Evolutionary conservation across 2,329 filamentous ascomycete species (phyloP).

Genomic region (Polychaeton citri): DNA sequence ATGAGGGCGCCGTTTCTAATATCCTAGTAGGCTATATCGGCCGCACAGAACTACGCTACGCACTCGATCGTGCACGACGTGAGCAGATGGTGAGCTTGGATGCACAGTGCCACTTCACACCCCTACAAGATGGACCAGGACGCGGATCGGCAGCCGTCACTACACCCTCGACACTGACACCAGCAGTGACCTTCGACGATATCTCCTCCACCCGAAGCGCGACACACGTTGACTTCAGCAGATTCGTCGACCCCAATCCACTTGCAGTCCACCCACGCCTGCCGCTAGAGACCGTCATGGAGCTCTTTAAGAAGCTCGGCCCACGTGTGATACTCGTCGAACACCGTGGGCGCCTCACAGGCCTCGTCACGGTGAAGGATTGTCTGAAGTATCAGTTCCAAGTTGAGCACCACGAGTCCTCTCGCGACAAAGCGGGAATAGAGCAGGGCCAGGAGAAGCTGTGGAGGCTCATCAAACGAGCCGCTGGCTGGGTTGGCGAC

Average conservation of each 20-base stretch:
- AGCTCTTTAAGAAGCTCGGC: constrained; percentile 95
- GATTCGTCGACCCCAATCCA: constrained; percentile 80
- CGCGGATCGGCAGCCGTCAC: constrained; percentile 8
- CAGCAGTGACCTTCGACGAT: constrained; percentile 43
- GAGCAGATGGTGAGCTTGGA: constrained; percentile 52
- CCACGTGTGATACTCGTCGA: constrained; percentile 88
- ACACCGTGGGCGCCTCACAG: constrained; percentile 68
- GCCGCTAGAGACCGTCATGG: constrained; percentile 93
- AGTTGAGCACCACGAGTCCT: constrained; percentile 72
- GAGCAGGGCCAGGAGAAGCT: constrained; percentile 50
- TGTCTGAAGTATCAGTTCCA: constrained; percentile 97
- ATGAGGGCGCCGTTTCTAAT: constrained; percentile 53
- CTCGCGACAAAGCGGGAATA: constrained; percentile 43
- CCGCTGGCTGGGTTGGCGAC: constrained; percentile 15
- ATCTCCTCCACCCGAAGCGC: constrained; percentile 41
- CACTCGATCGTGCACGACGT: constrained; percentile 64
- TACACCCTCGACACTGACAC: constrained; percentile 20
- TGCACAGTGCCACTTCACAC: constrained; percentile 61
- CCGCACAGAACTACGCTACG: constrained; percentile 80
- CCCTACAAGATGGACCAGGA: constrained; percentile 22
- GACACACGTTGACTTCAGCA: constrained; percentile 61
- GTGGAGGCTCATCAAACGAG: constrained; percentile 34
- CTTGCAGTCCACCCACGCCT: constrained; percentile 83
- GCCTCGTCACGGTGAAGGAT: constrained; percentile 90
- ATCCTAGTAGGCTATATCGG: constrained; percentile 84